phyloP scores from a whole-genome alignment of 148 eudicot species.

The Cornus kousa region DNA sequence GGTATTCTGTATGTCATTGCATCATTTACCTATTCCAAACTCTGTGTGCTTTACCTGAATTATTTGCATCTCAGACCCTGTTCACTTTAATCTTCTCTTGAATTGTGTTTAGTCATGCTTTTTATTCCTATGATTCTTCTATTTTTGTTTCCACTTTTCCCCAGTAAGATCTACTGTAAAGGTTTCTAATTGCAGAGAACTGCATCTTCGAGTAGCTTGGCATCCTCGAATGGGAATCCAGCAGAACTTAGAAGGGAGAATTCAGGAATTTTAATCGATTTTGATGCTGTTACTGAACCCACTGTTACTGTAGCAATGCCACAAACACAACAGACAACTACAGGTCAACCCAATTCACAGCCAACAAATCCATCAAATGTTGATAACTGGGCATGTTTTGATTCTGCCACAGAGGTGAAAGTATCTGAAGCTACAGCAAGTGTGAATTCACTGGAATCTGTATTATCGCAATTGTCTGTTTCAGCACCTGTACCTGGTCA shows the following conservation, averaged over 20 bases:
- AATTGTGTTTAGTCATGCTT: neutral
- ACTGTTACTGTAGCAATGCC: slow-evolving; percentile 40
- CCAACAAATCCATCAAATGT: slow-evolving; percentile 37
- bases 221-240: slow-evolving; percentile 70
- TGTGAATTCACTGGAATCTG: slow-evolving; percentile 52
- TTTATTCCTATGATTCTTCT: neutral
- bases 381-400: slow-evolving; percentile 93
- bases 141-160: slow-evolving; percentile 1
- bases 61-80: neutral
- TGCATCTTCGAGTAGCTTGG: slow-evolving; percentile 86
- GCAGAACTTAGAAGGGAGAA: slow-evolving; percentile 55
- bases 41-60: neutral
- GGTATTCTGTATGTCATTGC: neutral
- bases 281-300: slow-evolving; percentile 75
- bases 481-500: slow-evolving; percentile 42
- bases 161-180: neutral
- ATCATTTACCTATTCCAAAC: neutral
- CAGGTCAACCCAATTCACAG: slow-evolving; percentile 33
- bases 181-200: slow-evolving; percentile 60
- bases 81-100: neutral
- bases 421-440: slow-evolving; percentile 45
- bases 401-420: slow-evolving; percentile 45
- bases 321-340: slow-evolving; percentile 35
- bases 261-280: slow-evolving; percentile 68
- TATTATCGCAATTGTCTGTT: slow-evolving; percentile 52